Evolutionary conservation across 345 rosid genomes (phyloP).

Genomic region (Cardamine chenopodiifolia): DNA sequence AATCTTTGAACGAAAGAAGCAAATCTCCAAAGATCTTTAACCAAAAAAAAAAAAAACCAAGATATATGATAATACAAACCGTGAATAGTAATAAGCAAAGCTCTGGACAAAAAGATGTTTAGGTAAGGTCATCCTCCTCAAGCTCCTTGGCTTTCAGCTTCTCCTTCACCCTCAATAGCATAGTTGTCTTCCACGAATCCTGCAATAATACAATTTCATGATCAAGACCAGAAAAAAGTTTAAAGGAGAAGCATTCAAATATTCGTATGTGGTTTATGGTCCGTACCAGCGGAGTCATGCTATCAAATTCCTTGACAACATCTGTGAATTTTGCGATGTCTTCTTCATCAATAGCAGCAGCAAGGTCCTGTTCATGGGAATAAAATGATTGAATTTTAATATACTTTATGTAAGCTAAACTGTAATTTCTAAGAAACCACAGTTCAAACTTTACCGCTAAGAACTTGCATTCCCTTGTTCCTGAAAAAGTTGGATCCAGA

Average conservation of each 20-base stretch:
- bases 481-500: conserved; percentile 92
- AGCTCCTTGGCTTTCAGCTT: conserved; percentile 93
- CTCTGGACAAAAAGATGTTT: conserved; percentile 31
- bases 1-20: not conserved
- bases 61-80: conserved; percentile 23
- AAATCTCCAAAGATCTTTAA: not conserved
- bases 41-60: not conserved
- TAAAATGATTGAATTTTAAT: not conserved
- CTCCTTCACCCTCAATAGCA: conserved; percentile 93
- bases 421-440: not conserved
- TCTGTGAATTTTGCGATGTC: conserved; percentile 87
- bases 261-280: not conserved
- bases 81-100: conserved; percentile 10
- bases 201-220: conserved; percentile 35
- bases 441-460: conserved; percentile 52
- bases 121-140: conserved; percentile 98
- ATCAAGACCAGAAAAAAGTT: conserved; percentile 3
- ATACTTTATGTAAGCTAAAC: conserved; percentile 10
- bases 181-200: conserved; percentile 98
- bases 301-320: conserved; percentile 90
- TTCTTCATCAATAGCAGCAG: conserved; percentile 92
- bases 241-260: not conserved
- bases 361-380: conserved; percentile 60
- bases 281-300: conserved; percentile 96
- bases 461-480: conserved; percentile 84